phyloP scores from a whole-genome alignment of 257 asterid species.

The Catharanthus roseus region DNA sequence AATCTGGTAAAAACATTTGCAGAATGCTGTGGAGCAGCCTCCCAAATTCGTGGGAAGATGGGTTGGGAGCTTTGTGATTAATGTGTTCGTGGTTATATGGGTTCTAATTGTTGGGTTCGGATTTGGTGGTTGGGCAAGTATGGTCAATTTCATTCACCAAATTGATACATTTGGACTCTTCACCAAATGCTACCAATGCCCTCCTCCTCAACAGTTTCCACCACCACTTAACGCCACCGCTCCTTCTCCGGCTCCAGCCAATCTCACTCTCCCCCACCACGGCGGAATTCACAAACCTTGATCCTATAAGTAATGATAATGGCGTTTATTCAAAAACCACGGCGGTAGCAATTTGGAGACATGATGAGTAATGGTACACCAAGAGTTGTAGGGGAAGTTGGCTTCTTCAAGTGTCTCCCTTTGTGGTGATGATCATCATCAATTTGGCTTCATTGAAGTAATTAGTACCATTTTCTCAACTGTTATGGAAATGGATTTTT shows the following conservation, averaged over 20 bases:
- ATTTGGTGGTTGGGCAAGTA: constrained; percentile 95
- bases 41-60: constrained; percentile 73
- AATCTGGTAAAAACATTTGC: constrained; percentile 12
- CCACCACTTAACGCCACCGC: constrained; percentile 36
- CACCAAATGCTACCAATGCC: constrained; percentile 92
- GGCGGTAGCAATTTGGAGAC: not conserved
- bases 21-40: constrained; percentile 96
- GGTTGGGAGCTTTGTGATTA: constrained; percentile 70
- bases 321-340: not conserved
- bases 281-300: constrained; percentile 6
- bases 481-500: not conserved
- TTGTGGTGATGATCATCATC: not conserved
- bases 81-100: constrained; percentile 80
- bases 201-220: constrained; percentile 38
- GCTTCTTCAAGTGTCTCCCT: not conserved
- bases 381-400: not conserved
- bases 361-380: not conserved
- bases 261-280: constrained; percentile 30
- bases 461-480: not conserved
- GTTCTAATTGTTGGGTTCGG: constrained; percentile 85
- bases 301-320: too few relatives aligned
- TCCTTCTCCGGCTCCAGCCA: constrained; percentile 42
- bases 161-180: constrained; percentile 90
- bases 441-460: constrained; percentile 1
- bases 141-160: constrained; percentile 74